Evolutionary conservation across 192 early-diverging fungal genomes (phyloP).

Genomic region (Coemansia sp.): DNA sequence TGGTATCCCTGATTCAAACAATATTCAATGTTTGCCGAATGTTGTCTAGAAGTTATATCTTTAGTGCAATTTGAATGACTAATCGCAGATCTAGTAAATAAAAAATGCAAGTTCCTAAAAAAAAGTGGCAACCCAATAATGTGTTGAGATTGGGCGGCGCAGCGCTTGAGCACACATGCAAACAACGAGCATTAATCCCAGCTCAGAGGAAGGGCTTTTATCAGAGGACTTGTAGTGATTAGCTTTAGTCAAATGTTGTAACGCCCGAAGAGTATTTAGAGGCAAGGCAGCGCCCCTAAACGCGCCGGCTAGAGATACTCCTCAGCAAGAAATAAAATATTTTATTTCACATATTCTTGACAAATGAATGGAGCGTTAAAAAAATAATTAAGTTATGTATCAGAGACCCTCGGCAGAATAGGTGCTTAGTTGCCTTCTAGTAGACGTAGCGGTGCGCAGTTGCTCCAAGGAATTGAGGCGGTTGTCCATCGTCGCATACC

Average conservation of each 20-base stretch:
- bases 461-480: constrained; percentile 11
- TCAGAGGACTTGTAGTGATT: too few species aligned
- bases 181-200: too few species aligned
- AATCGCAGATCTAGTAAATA: not conserved
- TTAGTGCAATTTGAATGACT: not conserved
- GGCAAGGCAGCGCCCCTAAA: too few species aligned
- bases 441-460: constrained; percentile 11
- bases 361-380: not conserved
- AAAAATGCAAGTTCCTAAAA: not conserved
- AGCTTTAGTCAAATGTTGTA: too few species aligned
- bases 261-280: too few species aligned
- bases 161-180: too few species aligned
- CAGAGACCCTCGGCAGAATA: constrained; percentile 11
- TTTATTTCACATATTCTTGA: too few species aligned
- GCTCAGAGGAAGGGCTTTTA: too few species aligned
- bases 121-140: not conserved
- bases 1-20: not conserved
- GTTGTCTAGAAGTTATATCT: not conserved
- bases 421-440: constrained; percentile 8
- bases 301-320: too few species aligned
- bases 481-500: not conserved
- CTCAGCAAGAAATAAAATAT: too few species aligned
- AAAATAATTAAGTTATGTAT: not conserved
- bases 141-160: too few species aligned
- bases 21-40: too few species aligned